phyloP scores from a whole-genome alignment of 345 rosid species.

The Syzygium oleosum region DNA sequence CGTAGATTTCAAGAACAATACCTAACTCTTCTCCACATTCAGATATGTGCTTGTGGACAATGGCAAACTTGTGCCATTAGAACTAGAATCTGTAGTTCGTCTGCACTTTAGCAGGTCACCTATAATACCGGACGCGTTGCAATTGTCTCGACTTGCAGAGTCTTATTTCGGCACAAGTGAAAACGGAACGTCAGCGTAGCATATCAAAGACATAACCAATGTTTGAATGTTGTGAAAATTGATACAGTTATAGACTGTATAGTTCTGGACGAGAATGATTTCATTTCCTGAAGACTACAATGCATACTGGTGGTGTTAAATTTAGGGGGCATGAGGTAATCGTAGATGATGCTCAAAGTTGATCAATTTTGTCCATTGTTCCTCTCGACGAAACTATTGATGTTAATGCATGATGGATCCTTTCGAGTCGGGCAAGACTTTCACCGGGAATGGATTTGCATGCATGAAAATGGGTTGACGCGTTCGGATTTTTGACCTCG shows the following conservation, averaged over 20 bases:
- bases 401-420: not conserved
- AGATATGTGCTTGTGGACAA: not conserved
- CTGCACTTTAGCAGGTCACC: not conserved
- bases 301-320: not conserved
- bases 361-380: not conserved
- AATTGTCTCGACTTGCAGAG: not conserved
- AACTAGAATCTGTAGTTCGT: not conserved
- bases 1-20: too few species aligned
- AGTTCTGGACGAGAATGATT: not conserved
- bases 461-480: not conserved
- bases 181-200: not conserved
- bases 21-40: not conserved
- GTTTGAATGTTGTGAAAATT: not conserved
- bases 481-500: not conserved
- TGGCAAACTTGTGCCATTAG: not conserved
- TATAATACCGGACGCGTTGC: not conserved
- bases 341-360: not conserved
- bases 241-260: fast-evolving
- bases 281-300: not conserved
- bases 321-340: not conserved
- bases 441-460: not conserved
- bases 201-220: not conserved
- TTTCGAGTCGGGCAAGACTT: not conserved
- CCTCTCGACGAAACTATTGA: not conserved
- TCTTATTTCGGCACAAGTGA: not conserved